Evolutionary conservation across 352 stramenopile genomes (phyloP).

Genomic region (Phytophthora constricta): DNA sequence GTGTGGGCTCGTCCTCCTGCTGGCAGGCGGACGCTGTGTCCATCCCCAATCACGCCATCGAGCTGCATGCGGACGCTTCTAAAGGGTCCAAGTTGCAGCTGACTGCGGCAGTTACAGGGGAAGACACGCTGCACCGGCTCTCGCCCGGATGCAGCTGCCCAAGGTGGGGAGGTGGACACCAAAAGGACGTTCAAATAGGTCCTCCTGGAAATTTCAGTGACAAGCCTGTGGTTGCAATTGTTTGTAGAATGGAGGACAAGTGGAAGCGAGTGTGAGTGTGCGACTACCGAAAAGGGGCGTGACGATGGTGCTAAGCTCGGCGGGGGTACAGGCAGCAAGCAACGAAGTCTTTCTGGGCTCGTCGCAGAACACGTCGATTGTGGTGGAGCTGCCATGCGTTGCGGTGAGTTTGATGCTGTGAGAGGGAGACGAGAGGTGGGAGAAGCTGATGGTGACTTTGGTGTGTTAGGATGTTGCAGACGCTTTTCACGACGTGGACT

Average conservation of each 20-base stretch:
- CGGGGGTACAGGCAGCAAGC: constrained; percentile 5
- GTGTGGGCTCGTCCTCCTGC: constrained; percentile 19
- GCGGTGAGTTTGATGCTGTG: constrained; percentile 20
- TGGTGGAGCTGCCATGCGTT: constrained; percentile 48
- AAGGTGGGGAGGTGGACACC: constrained; percentile 25
- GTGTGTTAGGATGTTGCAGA: constrained; percentile 36
- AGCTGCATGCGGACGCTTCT: constrained; percentile 10
- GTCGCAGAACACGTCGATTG: constrained; percentile 40
- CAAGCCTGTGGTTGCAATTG: neutral
- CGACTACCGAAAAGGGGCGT: constrained; percentile 28
- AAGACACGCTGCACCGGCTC: constrained; percentile 26
- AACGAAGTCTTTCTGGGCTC: constrained; percentile 38
- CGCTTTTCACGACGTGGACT: constrained; percentile 40
- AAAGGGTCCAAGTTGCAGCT: constrained; percentile 15
- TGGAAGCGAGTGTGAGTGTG: constrained; percentile 36
- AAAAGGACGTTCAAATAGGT: constrained; percentile 1
- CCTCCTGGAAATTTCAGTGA: neutral
- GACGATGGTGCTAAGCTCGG: constrained; percentile 36
- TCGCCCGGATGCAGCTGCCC: constrained; percentile 28
- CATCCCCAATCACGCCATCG: constrained; percentile 15
- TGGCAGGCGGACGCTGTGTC: constrained; percentile 17
- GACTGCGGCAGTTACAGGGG: constrained; percentile 7
- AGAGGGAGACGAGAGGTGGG: neutral
- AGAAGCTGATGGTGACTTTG: neutral
- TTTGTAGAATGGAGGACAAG: constrained; percentile 13